These are phyloP conservation scores for Pichia pseudocactophila DNA, from an alignment of 805 yeast genomes.

Conservation along the genomic window DNA sequence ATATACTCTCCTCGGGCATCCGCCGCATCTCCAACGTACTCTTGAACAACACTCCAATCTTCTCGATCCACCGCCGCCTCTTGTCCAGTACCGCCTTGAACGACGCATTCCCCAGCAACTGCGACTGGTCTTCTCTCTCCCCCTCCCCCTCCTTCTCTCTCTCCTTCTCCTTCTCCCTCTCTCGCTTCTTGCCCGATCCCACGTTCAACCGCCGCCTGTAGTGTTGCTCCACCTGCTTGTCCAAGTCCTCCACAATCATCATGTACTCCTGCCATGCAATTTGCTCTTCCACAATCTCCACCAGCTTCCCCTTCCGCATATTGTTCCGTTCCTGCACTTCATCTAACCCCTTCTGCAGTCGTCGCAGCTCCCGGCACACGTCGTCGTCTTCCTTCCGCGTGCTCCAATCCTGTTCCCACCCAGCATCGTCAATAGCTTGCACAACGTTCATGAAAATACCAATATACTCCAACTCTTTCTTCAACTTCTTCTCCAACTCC, in stretches of 20 bases:
- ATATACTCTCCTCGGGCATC: conserved; percentile 57
- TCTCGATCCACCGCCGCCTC: conserved; percentile 78
- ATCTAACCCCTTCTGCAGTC: conserved; percentile 58
- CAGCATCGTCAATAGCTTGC: conserved; percentile 29
- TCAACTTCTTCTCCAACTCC: conserved; percentile 77
- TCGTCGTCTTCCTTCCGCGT: conserved; percentile 87
- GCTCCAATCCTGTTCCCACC: conserved; percentile 59
- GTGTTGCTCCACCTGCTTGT: conserved; percentile 94
- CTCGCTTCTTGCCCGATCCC: conserved; percentile 49
- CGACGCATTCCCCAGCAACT: conserved; percentile 69
- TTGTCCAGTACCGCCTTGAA: conserved; percentile 75
- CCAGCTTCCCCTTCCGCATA: conserved; percentile 52
- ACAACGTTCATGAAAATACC: conserved; percentile 73
- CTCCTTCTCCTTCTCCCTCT: conserved; percentile 13
- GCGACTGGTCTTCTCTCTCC: conserved; percentile 33
- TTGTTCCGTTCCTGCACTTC: conserved; percentile 55
- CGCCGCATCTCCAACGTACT: conserved; percentile 64
- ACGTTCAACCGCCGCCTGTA: conserved; percentile 75
- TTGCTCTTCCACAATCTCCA: conserved; percentile 75
- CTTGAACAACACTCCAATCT: conserved; percentile 79
- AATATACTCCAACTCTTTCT: conserved; percentile 79
- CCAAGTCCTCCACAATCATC: conserved; percentile 84
- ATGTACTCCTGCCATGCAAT: conserved; percentile 92
- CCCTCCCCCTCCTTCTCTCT: conserved; percentile 8
- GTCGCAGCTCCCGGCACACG: conserved; percentile 73